phyloP scores from a whole-genome alignment of 2,329 filamentous ascomycete genomes.

The Botrytis galanthina region DNA sequence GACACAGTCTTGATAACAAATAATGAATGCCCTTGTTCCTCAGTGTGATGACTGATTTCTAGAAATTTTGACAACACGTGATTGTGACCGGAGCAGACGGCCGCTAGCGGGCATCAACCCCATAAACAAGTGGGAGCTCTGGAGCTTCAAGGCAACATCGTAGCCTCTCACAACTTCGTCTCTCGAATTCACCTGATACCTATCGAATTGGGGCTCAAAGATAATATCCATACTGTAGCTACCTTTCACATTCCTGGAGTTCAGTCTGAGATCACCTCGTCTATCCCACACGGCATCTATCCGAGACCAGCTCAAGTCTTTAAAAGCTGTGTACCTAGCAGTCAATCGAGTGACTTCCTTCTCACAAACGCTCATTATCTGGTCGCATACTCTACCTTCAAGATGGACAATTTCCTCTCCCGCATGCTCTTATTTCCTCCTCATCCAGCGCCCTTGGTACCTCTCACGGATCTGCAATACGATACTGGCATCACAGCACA shows the following conservation, averaged over 20 bases:
- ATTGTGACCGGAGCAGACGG: not conserved
- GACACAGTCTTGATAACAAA: not conserved
- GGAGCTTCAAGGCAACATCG: conserved; percentile 17
- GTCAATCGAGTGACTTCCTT: not conserved
- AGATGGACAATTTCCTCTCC: conserved; percentile 40
- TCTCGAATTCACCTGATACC: not conserved
- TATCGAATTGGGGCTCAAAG: not conserved
- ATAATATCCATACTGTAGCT: not conserved
- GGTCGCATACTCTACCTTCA: conserved; percentile 15
- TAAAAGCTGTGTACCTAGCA: not conserved
- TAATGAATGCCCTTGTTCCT: conserved; percentile 6
- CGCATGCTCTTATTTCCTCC: conserved; percentile 43
- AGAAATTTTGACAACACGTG: conserved; percentile 2
- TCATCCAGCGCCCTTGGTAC: conserved; percentile 38
- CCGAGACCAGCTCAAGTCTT: not conserved
- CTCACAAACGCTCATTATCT: not conserved
- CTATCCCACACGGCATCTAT: not conserved
- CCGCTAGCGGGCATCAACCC: conserved; percentile 1
- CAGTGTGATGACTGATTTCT: conserved; percentile 10
- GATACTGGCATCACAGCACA: conserved; percentile 44
- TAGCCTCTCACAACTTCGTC: conserved; percentile 8
- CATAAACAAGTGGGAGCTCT: not conserved
- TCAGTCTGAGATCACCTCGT: not conserved
- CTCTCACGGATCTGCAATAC: conserved; percentile 43
- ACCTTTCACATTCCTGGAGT: not conserved